These are phyloP conservation scores for Lactarius hatsudake DNA, from an alignment of 768 basidiomycete species.

Conservation along the genomic window DNA sequence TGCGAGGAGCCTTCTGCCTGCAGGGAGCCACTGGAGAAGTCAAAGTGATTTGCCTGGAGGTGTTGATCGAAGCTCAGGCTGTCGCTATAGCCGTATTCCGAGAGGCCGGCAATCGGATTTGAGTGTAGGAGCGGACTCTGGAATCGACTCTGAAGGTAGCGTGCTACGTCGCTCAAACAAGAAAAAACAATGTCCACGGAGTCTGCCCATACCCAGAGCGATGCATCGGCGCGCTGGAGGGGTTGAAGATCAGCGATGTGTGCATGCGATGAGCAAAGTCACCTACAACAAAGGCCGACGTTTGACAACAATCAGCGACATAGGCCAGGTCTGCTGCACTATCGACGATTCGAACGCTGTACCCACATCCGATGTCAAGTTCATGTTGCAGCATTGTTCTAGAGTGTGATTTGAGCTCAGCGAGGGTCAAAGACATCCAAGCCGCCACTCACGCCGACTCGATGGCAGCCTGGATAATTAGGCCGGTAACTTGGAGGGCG, in stretches of 20 bases:
- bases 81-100: not conserved
- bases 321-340: not conserved
- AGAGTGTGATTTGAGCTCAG: not conserved
- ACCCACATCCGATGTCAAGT: not conserved
- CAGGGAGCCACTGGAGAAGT: not conserved
- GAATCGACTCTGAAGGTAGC: not conserved
- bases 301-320: not conserved
- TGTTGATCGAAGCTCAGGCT: not conserved
- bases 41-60: not conserved
- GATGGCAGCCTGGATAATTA: not conserved
- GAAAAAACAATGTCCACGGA: not conserved
- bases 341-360: not conserved
- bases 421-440: not conserved
- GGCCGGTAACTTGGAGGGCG: not conserved
- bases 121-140: not conserved
- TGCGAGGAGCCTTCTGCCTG: not conserved
- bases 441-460: slow-evolving; percentile 5
- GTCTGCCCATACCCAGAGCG: slow-evolving; percentile 16
- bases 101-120: not conserved
- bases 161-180: not conserved
- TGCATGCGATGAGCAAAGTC: not conserved
- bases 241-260: not conserved
- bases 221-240: slow-evolving; percentile 9
- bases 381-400: not conserved
- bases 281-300: slow-evolving; percentile 14